Evolutionary conservation across 2,329 filamentous ascomycete genomes (phyloP).

Genomic region (Claviceps sp.): DNA sequence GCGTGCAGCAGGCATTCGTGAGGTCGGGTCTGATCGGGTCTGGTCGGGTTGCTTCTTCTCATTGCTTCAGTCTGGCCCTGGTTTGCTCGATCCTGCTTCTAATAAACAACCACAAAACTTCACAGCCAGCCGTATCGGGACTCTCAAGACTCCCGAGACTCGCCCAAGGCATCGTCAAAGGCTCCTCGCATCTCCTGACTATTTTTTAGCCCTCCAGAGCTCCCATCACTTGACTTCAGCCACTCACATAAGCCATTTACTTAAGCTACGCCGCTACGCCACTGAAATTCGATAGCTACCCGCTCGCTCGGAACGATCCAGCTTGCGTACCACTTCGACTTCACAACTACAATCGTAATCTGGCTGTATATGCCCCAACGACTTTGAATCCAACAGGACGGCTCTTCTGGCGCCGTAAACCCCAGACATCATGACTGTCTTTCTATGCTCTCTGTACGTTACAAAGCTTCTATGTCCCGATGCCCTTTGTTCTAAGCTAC

Average conservation of each 20-base stretch:
- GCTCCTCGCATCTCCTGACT: neutral
- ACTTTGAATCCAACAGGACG: neutral
- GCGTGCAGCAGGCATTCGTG: too few relatives aligned
- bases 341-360: neutral
- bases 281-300: neutral
- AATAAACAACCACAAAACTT: neutral
- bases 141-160: neutral
- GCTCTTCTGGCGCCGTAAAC: neutral
- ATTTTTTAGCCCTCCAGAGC: neutral
- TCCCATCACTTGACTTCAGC: neutral
- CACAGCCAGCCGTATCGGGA: neutral
- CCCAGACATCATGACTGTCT: constrained; percentile 24
- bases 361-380: neutral
- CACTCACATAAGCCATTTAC: too few relatives aligned
- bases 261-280: neutral
- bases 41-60: too few relatives aligned
- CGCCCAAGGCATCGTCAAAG: neutral
- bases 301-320: neutral
- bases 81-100: neutral
- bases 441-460: constrained; percentile 27
- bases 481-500: too few relatives aligned
- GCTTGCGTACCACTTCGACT: neutral
- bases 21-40: too few relatives aligned
- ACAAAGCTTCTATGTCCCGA: neutral
- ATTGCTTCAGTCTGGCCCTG: neutral